A percentile compares a stretch with the other conserved stretches of the same genome.
Evolutionary conservation across 2,329 filamentous ascomycete species (phyloP).

Genomic region (Stachybotrys chlorohalonatus): DNA sequence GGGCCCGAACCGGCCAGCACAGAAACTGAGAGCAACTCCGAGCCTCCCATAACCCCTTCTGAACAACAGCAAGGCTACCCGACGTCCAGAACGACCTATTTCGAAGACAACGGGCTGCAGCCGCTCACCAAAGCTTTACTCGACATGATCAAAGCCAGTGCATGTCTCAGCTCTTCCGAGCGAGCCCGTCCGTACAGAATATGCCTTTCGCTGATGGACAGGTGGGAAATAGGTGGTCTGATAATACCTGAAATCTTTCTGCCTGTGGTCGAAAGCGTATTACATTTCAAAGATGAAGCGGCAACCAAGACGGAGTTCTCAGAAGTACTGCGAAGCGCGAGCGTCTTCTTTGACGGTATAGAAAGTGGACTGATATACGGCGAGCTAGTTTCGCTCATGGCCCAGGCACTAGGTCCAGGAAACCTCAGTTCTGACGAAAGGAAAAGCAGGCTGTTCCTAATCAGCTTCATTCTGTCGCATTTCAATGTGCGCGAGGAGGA

Average conservation of each 20-base stretch:
- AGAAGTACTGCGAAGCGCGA: constrained; percentile 87
- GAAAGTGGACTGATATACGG: constrained; percentile 91
- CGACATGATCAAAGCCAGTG: constrained; percentile 54
- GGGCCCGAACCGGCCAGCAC: constrained; percentile 57
- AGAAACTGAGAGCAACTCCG: constrained; percentile 37
- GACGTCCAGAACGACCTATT: constrained; percentile 65
- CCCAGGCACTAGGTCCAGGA: constrained; percentile 45
- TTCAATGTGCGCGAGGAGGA: constrained; percentile 97
- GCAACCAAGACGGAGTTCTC: constrained; percentile 61
- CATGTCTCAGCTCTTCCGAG: constrained; percentile 38
- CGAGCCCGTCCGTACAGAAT: constrained; percentile 81
- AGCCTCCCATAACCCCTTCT: constrained; percentile 33
- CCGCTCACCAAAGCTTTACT: constrained; percentile 67
- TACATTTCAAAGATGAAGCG: constrained; percentile 59
- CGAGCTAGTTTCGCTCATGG: constrained; percentile 63
- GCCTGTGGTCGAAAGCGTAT: constrained; percentile 72
- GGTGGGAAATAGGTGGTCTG: constrained; percentile 90
- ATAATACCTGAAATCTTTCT: constrained; percentile 85
- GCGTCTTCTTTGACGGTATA: constrained; percentile 94
- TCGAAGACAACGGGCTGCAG: constrained; percentile 68
- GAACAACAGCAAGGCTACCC: constrained; percentile 36
- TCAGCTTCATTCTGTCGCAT: constrained; percentile 72
- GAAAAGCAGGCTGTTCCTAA: constrained; percentile 58
- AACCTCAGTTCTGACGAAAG: constrained; percentile 35
- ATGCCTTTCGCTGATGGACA: constrained; percentile 92